A percentile compares a stretch with the other conserved stretches of the same genome.
These are phyloP conservation scores for Melanogaster broomeanus DNA, from an alignment of 768 basidiomycete species.

Conservation along the genomic window DNA sequence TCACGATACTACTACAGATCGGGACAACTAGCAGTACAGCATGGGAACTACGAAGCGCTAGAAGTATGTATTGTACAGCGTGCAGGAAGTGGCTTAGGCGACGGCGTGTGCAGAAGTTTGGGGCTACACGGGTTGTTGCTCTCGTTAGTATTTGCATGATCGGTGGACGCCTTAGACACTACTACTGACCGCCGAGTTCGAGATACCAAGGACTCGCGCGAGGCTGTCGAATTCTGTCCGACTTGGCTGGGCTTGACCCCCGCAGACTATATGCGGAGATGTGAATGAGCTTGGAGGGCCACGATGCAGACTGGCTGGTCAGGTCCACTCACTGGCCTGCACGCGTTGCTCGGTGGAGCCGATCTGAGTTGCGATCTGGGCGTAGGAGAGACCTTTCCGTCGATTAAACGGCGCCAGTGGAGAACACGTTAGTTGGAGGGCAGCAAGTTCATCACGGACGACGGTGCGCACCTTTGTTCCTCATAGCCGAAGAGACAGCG, in stretches of 20 bases:
- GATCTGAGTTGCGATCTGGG: constrained; percentile 47
- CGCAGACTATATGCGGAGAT: constrained; percentile 45
- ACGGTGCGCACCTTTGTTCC: constrained; percentile 42
- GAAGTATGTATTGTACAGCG: background rate
- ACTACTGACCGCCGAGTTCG: constrained; percentile 32
- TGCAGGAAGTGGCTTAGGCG: background rate
- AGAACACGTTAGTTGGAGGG: background rate
- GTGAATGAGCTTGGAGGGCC: background rate
- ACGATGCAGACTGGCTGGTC: too few species aligned
- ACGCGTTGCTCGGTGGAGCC: constrained; percentile 49
- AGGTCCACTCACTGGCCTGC: constrained; percentile 46
- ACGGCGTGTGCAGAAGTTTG: background rate
- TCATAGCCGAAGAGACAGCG: constrained; percentile 56
- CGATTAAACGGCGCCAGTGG: background rate
- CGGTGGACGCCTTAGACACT: background rate
- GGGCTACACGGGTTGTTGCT: background rate
- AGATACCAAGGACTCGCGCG: constrained; percentile 44
- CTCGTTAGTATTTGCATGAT: background rate
- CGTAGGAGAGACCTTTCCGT: constrained; percentile 47
- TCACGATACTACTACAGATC: constrained; percentile 11
- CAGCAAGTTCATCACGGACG: background rate
- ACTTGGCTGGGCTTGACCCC: constrained; percentile 44
- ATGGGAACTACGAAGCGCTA: background rate
- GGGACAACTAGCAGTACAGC: constrained; percentile 2
- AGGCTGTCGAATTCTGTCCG: constrained; percentile 50